Conservation (phyloP, 192 early-diverging fungal genomes). For the Tieghemiomyces parasiticus region DNA sequence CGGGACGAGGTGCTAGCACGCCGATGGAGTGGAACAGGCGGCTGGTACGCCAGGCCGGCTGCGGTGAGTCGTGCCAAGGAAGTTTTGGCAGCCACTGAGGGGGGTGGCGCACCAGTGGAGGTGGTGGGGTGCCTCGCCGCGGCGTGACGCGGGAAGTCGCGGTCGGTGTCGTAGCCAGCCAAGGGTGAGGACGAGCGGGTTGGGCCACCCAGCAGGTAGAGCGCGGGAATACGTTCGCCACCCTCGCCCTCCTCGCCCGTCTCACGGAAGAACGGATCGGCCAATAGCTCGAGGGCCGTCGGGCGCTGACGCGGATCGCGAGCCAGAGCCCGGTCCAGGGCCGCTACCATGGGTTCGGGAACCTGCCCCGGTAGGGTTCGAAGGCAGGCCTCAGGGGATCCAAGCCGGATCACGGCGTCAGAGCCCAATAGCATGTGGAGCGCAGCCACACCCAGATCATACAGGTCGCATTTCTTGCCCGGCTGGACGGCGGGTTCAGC, state of each 20-base stretch:
- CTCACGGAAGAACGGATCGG: conserved; percentile 49
- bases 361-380: conserved; percentile 28
- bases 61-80: too few species aligned
- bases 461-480: conserved; percentile 56
- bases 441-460: conserved; percentile 47
- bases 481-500: too few species aligned
- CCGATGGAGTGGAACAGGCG: too few species aligned
- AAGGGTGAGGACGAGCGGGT: too few species aligned
- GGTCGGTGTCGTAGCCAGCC: too few species aligned
- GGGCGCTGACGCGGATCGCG: conserved; percentile 54
- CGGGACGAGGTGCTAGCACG: too few species aligned
- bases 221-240: conserved; percentile 3
- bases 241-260: conserved; percentile 16
- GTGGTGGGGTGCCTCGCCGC: too few species aligned
- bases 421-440: conserved; percentile 57
- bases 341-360: conserved; percentile 26
- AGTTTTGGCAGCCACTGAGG: too few species aligned
- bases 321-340: conserved; percentile 43
- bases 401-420: conserved; percentile 35
- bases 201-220: conserved; percentile 13
- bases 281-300: conserved; percentile 57
- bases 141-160: too few species aligned
- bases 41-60: too few species aligned
- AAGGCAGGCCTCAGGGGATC: conserved; percentile 32
- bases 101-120: too few species aligned